These are phyloP conservation scores for Puccinia sorghi DNA, from an alignment of 1,284 basidiomycete species.

Conservation along the genomic window DNA sequence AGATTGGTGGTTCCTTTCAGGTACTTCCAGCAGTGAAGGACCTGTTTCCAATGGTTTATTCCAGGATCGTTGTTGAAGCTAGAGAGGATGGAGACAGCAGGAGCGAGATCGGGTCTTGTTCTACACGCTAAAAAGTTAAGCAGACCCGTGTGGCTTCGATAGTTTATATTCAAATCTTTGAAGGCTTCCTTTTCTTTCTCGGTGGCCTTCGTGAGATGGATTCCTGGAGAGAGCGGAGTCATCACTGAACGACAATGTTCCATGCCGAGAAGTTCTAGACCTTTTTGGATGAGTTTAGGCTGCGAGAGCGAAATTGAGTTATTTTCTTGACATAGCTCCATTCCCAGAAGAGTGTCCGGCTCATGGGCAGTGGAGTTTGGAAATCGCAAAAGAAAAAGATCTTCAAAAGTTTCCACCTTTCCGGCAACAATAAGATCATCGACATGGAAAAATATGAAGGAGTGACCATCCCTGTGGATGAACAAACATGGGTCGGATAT, in stretches of 20 bases:
- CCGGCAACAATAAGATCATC: neutral
- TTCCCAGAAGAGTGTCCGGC: neutral
- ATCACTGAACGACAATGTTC: neutral
- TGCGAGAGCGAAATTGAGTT: neutral
- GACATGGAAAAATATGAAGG: neutral
- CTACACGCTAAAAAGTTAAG: neutral
- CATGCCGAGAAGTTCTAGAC: neutral
- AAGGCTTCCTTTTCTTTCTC: neutral
- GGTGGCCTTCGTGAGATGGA: neutral
- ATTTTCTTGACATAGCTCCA: neutral
- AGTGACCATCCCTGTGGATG: neutral
- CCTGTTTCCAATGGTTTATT: neutral
- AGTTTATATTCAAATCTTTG: neutral
- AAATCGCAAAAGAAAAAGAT: neutral
- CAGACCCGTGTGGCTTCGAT: neutral
- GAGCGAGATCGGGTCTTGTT: neutral
- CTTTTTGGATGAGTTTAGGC: neutral
- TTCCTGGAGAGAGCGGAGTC: neutral
- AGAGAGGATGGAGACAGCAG: neutral
- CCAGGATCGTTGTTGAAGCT: neutral
- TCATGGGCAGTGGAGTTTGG: neutral
- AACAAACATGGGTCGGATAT: neutral
- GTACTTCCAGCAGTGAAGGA: constrained; percentile 1
- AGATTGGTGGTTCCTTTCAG: neutral
- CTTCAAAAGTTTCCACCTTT: neutral